Evolutionary conservation across 495 filamentous ascomycete genomes (phyloP), one percentile per base, ranked within the genome.

Genomic region (Trichoderma reesei): DNA sequence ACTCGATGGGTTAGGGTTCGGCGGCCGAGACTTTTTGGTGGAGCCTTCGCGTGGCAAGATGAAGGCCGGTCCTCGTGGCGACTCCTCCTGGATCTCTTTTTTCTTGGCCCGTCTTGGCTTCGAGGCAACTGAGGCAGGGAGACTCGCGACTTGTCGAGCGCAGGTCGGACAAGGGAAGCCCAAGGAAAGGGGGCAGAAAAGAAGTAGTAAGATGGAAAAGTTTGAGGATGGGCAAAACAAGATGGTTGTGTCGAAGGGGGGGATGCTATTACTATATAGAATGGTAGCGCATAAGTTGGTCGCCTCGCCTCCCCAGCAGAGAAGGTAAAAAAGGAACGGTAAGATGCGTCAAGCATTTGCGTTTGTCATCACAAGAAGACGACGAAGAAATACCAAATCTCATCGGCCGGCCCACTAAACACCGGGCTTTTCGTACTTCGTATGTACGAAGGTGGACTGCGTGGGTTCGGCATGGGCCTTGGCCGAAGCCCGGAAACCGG

Each of bases 341-440:
- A 9, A 56, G n/a, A 14, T 56, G 46, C 41, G 41, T 44, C 41
- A n/a, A 18, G 51, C 51, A 56, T 56, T 33, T 34, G 8, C 31
- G 51, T 31, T 31, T 56, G 51, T 31, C 6, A 56, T 11, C 26
- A 33, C 33, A 20, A 13, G 9, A 56, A 8, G 34, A 26, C 51
- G 9, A 33, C 4, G 34, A 36, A 34, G 20, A 56, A 33, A 56
- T 33, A 36, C 7, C 20, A 56, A 33, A 33, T 14, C 14, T 33
- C 51, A 56, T 56, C 51, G 51, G 51, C 51, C 11, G 31, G 51
- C 51, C 51, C 51, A 56, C 51, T 56, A 56, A 56, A 34, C 4
- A 14, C 20, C 51, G 3, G 8, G 20, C 11, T 56, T 14, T 34
- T 56, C 10, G 51, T 11, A 13, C 20, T 56, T 56, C 51, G 51